phyloP scores from a whole-genome alignment of 2,329 filamentous ascomycete species.

The Ceratocystiopsis minuta region DNA sequence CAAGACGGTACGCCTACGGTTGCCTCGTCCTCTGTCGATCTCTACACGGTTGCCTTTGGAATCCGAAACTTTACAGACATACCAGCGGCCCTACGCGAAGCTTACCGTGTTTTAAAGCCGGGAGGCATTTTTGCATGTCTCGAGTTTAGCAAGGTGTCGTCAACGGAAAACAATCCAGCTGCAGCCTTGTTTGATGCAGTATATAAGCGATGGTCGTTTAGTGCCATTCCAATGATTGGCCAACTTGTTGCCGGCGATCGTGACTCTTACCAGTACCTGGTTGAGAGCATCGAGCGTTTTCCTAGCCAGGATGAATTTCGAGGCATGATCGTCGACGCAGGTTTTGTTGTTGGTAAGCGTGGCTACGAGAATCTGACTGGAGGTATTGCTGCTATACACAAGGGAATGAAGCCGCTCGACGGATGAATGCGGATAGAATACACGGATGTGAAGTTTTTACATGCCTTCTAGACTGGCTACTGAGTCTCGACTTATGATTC shows the following conservation, averaged over 20 bases:
- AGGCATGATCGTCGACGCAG: slow-evolving; percentile 65
- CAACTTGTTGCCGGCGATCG: slow-evolving; percentile 87
- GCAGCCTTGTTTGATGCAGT: slow-evolving; percentile 62
- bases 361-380: slow-evolving; percentile 84
- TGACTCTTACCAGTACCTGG: slow-evolving; percentile 94
- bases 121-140: slow-evolving; percentile 93
- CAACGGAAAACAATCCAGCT: slow-evolving; percentile 21
- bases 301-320: slow-evolving; percentile 73
- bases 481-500: too few relatives aligned
- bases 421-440: background rate
- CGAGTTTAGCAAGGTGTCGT: slow-evolving; percentile 73
- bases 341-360: slow-evolving; percentile 65
- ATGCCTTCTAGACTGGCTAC: too few relatives aligned
- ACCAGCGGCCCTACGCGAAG: slow-evolving; percentile 62
- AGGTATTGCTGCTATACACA: slow-evolving; percentile 90
- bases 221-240: slow-evolving; percentile 84
- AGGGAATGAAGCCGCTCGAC: slow-evolving; percentile 65
- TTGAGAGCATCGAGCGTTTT: slow-evolving; percentile 92
- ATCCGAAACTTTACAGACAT: slow-evolving; percentile 97
- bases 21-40: slow-evolving; percentile 55
- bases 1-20: slow-evolving; percentile 29
- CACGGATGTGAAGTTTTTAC: too few relatives aligned
- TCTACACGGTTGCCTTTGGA: slow-evolving; percentile 95
- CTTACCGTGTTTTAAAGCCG: slow-evolving; percentile 75
- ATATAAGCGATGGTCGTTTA: slow-evolving; percentile 94